Conservation (phyloP, 345 rosid genomes). For the Combretum micranthum region DNA sequence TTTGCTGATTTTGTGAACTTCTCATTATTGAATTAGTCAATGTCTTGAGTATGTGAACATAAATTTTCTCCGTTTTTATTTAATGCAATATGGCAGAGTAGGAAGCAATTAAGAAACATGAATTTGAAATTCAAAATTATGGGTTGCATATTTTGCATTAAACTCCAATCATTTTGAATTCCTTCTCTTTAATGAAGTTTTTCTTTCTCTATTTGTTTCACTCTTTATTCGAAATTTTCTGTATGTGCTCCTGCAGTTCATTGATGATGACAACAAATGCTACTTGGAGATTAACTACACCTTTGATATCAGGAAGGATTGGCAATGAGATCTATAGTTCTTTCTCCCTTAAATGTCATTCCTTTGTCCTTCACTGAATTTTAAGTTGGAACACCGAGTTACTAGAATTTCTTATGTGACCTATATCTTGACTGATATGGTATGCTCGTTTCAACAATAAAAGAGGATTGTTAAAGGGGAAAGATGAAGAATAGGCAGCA, state of each 20-base stretch:
- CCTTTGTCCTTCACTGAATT: neutral
- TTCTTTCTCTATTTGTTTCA: too few species aligned
- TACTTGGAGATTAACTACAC: conserved; percentile 90
- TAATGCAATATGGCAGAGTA: too few species aligned
- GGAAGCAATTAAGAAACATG: too few species aligned
- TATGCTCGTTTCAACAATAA: conserved; percentile 10
- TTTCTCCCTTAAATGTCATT: neutral
- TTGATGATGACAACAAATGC: conserved; percentile 79
- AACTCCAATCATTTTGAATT: neutral
- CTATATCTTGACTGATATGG: conserved; percentile 4
- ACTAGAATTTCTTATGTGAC: conserved; percentile 1
- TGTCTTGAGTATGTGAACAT: too few species aligned
- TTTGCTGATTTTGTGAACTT: too few species aligned
- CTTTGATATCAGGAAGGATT: conserved; percentile 75
- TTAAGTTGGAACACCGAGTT: neutral
- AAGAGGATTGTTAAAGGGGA: conserved; percentile 1
- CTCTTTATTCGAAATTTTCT: conserved; percentile 1
- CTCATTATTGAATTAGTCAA: too few species aligned
- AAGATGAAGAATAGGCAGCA: neutral
- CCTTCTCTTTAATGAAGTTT: too few species aligned
- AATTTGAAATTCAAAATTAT: conserved; percentile 1
- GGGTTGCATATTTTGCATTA: neutral
- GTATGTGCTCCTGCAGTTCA: conserved; percentile 38
- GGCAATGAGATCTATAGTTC: conserved; percentile 26
- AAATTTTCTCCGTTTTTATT: too few species aligned